Evolutionary conservation across 306 rosid genomes (phyloP).

Genomic region (Trichosanthes truncata): DNA sequence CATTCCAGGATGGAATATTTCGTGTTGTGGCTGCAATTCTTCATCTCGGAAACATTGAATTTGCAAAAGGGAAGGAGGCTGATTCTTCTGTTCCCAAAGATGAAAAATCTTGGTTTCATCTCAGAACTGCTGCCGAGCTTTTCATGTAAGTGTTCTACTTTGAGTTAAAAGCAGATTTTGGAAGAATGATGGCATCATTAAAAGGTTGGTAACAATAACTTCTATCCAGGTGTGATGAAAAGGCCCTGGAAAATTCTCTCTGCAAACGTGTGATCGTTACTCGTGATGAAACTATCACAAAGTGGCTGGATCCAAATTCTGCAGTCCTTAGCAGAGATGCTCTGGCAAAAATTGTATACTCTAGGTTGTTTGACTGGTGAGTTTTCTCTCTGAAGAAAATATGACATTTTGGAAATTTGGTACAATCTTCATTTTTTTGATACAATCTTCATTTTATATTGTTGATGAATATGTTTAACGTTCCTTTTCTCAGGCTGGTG

Average conservation of each 20-base stretch:
- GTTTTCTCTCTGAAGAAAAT: conserved; percentile 15
- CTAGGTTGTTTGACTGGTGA: conserved; percentile 96
- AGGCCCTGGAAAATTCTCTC: conserved; percentile 93
- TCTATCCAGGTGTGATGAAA: conserved; percentile 82
- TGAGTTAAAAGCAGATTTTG: conserved; percentile 15
- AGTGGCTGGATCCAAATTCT: conserved; percentile 88
- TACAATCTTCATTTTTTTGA: neutral
- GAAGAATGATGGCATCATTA: conserved; percentile 12
- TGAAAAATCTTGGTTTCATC: conserved; percentile 80
- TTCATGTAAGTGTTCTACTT: conserved; percentile 47
- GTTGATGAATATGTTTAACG: neutral
- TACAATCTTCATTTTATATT: conserved; percentile 1
- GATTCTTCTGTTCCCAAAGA: conserved; percentile 91
- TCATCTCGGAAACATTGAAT: conserved; percentile 96
- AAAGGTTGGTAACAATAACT: conserved; percentile 10
- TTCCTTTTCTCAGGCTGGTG: conserved; percentile 73
- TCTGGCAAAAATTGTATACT: conserved; percentile 84
- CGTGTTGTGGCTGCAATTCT: conserved; percentile 96
- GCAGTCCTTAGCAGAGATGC: conserved; percentile 95
- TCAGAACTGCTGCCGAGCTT: conserved; percentile 85
- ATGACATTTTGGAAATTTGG: conserved; percentile 12
- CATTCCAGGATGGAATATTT: conserved; percentile 79
- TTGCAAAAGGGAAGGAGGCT: conserved; percentile 77
- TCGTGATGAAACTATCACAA: conserved; percentile 89
- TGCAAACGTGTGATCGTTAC: conserved; percentile 98